phyloP scores from a whole-genome alignment of 2,329 filamentous ascomycete species.

The Aciculosporium take region DNA sequence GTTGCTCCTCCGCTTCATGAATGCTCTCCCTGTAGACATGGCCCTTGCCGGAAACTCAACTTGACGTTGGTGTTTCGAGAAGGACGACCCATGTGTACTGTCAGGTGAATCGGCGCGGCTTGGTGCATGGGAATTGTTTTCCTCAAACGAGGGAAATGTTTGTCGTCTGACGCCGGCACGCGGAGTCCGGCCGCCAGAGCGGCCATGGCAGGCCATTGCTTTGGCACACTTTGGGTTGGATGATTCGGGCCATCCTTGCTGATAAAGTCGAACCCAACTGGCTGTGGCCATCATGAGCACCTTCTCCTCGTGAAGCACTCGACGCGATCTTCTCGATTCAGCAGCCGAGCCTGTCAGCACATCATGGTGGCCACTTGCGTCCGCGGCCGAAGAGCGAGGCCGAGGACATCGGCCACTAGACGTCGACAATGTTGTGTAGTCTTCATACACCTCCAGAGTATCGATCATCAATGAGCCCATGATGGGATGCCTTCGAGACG shows the following conservation, averaged over 20 bases:
- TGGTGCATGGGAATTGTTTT: conserved; percentile 2
- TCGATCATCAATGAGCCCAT: conserved; percentile 52
- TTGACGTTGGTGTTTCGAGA: neutral
- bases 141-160: conserved; percentile 7
- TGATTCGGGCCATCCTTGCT: conserved; percentile 21
- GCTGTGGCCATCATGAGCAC: conserved; percentile 24
- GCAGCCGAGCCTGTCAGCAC: conserved; percentile 9
- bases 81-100: neutral
- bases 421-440: conserved; percentile 44
- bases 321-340: conserved; percentile 17
- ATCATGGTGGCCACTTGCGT: conserved; percentile 10
- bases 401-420: conserved; percentile 35
- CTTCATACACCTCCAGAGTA: conserved; percentile 54
- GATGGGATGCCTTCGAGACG: conserved; percentile 56
- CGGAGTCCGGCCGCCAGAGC: conserved; percentile 8
- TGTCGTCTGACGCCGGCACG: conserved; percentile 4
- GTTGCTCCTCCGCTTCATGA: conserved; percentile 12
- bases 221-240: conserved; percentile 17
- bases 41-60: conserved; percentile 9
- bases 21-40: conserved; percentile 14
- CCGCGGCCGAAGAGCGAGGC: conserved; percentile 20
- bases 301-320: conserved; percentile 20
- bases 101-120: conserved; percentile 2
- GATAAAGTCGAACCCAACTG: conserved; percentile 23
- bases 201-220: conserved; percentile 12